These are phyloP conservation scores for Phytophthora colocasiae DNA, from an alignment of 352 stramenopile species.

Conservation along the genomic window DNA sequence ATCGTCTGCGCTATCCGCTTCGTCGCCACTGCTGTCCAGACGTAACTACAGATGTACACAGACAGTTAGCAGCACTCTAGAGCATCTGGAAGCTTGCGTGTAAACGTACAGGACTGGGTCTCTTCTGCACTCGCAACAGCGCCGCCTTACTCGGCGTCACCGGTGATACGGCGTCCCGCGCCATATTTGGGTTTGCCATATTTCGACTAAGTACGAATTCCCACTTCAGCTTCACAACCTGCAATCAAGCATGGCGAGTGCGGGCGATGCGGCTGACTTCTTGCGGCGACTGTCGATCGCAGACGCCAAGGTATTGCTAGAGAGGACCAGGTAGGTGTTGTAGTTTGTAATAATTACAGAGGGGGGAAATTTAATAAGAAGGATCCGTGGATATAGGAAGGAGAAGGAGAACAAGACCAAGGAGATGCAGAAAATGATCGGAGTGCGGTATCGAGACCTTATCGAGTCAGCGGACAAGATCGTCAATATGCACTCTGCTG, in stretches of 20 bases:
- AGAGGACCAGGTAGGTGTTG: slow-evolving; percentile 68
- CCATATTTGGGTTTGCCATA: background rate
- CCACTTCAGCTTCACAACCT: slow-evolving; percentile 6
- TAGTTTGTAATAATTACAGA: background rate
- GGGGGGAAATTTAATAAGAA: background rate
- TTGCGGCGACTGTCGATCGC: slow-evolving; percentile 81
- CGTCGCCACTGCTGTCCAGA: slow-evolving; percentile 30
- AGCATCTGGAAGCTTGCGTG: too few species aligned
- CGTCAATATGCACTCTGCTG: slow-evolving; percentile 92
- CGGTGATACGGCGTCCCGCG: slow-evolving; percentile 23
- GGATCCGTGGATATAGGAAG: slow-evolving; percentile 43
- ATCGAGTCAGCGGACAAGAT: slow-evolving; percentile 95
- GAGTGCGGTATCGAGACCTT: slow-evolving; percentile 92
- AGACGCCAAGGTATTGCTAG: slow-evolving; percentile 84
- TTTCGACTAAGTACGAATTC: slow-evolving; percentile 1
- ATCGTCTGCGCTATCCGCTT: slow-evolving; percentile 29
- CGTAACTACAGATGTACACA: slow-evolving; percentile 22
- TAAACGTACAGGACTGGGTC: slow-evolving; percentile 23
- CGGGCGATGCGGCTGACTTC: slow-evolving; percentile 59
- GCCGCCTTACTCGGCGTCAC: slow-evolving; percentile 24
- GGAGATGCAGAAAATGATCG: slow-evolving; percentile 94
- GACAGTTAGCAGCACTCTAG: slow-evolving; percentile 1
- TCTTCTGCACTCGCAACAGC: slow-evolving; percentile 40
- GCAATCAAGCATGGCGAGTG: background rate
- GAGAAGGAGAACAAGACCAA: slow-evolving; percentile 90